Percentiles rank a stretch among this genome's conserved stretches.
These are phyloP conservation scores for Xerocomellus chrysenteron DNA, from an alignment of 768 basidiomycete species.

Conservation along the genomic window DNA sequence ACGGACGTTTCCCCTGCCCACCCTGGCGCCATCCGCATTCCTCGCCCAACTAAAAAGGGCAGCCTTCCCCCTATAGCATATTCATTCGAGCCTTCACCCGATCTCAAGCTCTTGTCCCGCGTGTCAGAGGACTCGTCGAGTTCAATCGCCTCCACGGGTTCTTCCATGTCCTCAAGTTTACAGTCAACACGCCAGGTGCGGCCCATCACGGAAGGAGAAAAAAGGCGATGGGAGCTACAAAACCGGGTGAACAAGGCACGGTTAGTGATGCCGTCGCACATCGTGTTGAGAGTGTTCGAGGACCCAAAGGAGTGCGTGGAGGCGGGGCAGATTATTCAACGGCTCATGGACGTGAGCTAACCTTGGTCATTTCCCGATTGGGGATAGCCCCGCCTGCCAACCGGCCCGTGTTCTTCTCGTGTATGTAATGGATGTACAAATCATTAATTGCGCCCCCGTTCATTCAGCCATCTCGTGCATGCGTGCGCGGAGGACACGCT, in stretches of 20 bases:
- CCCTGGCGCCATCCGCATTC: constrained; percentile 11
- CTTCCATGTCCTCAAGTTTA: constrained; percentile 20
- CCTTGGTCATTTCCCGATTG: not conserved
- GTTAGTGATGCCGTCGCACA: constrained; percentile 52
- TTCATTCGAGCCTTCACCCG: constrained; percentile 14
- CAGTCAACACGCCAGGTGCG: constrained; percentile 11
- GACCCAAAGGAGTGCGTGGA: constrained; percentile 71
- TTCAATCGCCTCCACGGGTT: constrained; percentile 20
- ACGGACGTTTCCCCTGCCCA: constrained; percentile 10
- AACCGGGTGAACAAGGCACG: constrained; percentile 62
- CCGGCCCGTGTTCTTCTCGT: not conserved
- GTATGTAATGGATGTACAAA: not conserved
- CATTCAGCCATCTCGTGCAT: not conserved
- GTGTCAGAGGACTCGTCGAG: constrained; percentile 29
- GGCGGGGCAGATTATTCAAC: constrained; percentile 42
- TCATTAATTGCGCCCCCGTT: not conserved
- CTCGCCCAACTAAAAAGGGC: constrained; percentile 11
- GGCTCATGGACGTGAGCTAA: constrained; percentile 1
- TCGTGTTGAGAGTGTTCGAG: constrained; percentile 65
- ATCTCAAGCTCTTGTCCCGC: constrained; percentile 1
- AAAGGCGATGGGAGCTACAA: constrained; percentile 58
- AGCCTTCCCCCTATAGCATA: constrained; percentile 14
- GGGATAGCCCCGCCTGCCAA: not conserved
- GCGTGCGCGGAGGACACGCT: not conserved
- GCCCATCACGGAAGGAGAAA: constrained; percentile 51